Evolutionary conservation across 164 flowering plant genomes (phyloP).

Genomic region (Brasenia schreberi): DNA sequence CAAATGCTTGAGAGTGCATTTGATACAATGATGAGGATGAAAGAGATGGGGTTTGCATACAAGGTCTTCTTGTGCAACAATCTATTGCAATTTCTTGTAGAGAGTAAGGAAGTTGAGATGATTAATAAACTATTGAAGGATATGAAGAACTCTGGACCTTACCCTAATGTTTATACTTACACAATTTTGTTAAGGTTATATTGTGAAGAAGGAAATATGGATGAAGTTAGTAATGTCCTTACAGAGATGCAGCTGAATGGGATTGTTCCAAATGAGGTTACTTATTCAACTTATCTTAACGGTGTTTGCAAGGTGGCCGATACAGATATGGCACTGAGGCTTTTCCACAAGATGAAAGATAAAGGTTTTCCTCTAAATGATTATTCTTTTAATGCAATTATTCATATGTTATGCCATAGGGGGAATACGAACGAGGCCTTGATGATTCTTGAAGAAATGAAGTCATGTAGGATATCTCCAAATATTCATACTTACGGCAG

Average conservation of each 20-base stretch:
- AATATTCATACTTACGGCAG: conserved; percentile 52
- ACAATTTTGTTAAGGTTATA: conserved; percentile 45
- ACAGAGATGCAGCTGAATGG: conserved; percentile 34
- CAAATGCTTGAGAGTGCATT: conserved; percentile 36
- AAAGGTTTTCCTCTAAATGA: conserved; percentile 19
- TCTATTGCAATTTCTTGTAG: conserved; percentile 38
- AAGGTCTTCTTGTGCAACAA: conserved; percentile 32
- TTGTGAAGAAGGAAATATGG: conserved; percentile 21
- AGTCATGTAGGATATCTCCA: conserved; percentile 23
- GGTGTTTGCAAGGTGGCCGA: conserved; percentile 21
- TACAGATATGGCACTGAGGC: conserved; percentile 24
- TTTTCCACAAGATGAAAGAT: conserved; percentile 16
- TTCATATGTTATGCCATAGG: conserved; percentile 33
- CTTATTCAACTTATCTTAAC: conserved; percentile 4
- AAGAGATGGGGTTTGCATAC: conserved; percentile 19
- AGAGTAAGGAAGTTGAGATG: conserved; percentile 18
- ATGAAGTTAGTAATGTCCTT: conserved; percentile 23
- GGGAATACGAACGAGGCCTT: conserved; percentile 28
- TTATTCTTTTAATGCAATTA: conserved; percentile 47
- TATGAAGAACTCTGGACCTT: conserved; percentile 41
- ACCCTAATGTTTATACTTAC: conserved; percentile 40
- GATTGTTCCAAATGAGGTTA: conserved; percentile 22
- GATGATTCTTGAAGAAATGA: conserved; percentile 40
- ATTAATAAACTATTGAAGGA: conserved; percentile 26
- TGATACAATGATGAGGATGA: conserved; percentile 26